A percentile compares a stretch with the other conserved stretches of the same genome.
Conservation (phyloP, 2,329 filamentous ascomycete genomes). For the Claviceps africana region DNA sequence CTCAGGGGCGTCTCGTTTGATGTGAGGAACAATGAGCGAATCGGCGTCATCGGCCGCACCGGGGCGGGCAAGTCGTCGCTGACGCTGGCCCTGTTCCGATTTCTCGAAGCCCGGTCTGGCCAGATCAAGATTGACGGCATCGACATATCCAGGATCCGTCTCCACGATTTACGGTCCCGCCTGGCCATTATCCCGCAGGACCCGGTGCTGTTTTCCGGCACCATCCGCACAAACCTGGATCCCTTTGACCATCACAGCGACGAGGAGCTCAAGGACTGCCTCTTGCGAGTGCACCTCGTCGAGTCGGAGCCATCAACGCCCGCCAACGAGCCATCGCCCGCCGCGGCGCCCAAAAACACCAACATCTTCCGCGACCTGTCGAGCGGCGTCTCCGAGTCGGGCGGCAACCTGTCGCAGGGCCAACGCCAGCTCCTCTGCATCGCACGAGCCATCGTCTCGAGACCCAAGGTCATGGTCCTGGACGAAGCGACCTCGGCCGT, state of each 20-base stretch:
- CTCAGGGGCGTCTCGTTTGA: constrained; percentile 55
- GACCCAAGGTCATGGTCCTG: constrained; percentile 64
- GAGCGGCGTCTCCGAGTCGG: constrained; percentile 55
- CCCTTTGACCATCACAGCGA: constrained; percentile 60
- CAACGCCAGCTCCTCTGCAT: constrained; percentile 65
- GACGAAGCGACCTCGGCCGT: constrained; percentile 71
- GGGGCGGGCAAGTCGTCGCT: constrained; percentile 67
- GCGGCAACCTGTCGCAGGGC: constrained; percentile 61
- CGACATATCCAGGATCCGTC: constrained; percentile 57
- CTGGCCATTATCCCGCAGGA: constrained; percentile 72
- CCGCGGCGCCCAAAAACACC: constrained; percentile 32
- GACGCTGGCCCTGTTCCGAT: constrained; percentile 63
- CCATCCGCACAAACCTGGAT: constrained; percentile 62
- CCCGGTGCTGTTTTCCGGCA: constrained; percentile 69
- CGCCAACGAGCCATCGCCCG: constrained; percentile 23
- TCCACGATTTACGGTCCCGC: constrained; percentile 57
- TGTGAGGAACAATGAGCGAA: constrained; percentile 51
- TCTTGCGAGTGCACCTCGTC: constrained; percentile 57
- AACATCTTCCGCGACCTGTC: constrained; percentile 53
- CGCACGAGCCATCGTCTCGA: constrained; percentile 55
- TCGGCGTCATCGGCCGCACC: constrained; percentile 67
- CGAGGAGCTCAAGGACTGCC: constrained; percentile 51
- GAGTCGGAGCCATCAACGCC: constrained; percentile 26
- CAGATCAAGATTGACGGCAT: constrained; percentile 57
- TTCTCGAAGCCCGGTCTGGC: constrained; percentile 55